Evolutionary conservation across 805 yeast genomes (phyloP), one percentile per base, ranked within the genome.

Genomic region (Yamadazyma insecticola): DNA sequence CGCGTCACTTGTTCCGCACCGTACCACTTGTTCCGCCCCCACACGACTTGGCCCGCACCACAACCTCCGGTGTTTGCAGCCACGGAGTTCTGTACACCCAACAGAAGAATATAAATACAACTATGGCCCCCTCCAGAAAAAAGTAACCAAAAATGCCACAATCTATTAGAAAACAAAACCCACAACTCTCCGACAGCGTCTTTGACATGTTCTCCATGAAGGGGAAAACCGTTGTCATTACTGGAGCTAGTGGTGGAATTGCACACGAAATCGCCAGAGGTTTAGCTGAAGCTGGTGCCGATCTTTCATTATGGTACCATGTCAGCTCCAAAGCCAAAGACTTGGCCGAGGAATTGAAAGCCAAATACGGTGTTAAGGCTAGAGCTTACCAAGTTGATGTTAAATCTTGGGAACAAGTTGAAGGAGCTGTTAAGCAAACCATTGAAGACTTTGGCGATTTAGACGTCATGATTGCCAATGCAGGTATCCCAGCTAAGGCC

Each of bases 391-490:
- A 60, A 49, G 45, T 51, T 33, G 67, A 64, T 39, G 67, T 64
- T 28, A 58, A 63, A 37, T 53, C 53, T 37, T 52, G 50, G 37
- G 60, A 53, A 14, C 57, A 57, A 42, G 72, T 65, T 25, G 40
- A 53, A 29, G 40, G 40, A 11, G 60, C 54, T 13, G 53, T 65
- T 18, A 41, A 40, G 24, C 33, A 44, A 20, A 56, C 61, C 32
- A 51, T 51, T 32, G 39, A 30, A n/a, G 64, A 60, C 6, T 63
- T 63, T 35, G 60, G 57, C 21, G 49, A 50, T 22, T 54, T 65
- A 28, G 70, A 64, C 44, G 61, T 63, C 13, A 63, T 65, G 44
- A 63, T 63, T 33, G 72, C 70, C 39, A 65, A 65, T 41, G 72
- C 72, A 4, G 72, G 72, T 18, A 60, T 64, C 27, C 70, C 69